Evolutionary conservation across 192 early-diverging fungal species (phyloP).

Genomic region (Entomortierella beljakovae): DNA sequence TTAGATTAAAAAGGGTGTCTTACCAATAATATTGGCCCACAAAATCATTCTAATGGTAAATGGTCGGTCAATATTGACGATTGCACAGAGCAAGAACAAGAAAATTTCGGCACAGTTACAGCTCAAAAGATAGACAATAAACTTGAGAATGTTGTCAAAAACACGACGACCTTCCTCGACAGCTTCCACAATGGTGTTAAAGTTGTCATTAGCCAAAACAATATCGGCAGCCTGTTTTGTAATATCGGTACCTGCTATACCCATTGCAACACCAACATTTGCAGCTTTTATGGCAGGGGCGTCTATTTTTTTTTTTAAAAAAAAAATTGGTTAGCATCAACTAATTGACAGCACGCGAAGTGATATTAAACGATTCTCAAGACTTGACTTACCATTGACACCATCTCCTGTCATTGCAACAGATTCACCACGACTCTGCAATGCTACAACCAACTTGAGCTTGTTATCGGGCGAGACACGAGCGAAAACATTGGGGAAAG

Average conservation of each 20-base stretch:
- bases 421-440: constrained; percentile 82
- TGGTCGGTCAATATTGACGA: constrained; percentile 83
- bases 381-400: constrained; percentile 71
- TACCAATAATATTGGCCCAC: constrained; percentile 95
- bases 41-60: constrained; percentile 96
- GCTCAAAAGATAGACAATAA: constrained; percentile 92
- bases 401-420: constrained; percentile 97
- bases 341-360: not conserved
- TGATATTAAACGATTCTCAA: not conserved
- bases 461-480: constrained; percentile 98
- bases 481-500: constrained; percentile 97
- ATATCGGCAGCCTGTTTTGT: constrained; percentile 99
- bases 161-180: constrained; percentile 94
- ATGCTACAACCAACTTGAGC: constrained; percentile 91
- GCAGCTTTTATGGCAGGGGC: constrained; percentile 96
- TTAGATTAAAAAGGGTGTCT: not conserved
- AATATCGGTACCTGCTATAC: constrained; percentile 94
- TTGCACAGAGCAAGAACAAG: constrained; percentile 82
- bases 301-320: constrained; percentile 70
- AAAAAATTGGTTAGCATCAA: not conserved
- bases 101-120: constrained; percentile 98
- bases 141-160: constrained; percentile 98
- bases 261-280: constrained; percentile 98
- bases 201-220: constrained; percentile 95
- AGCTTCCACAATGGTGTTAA: constrained; percentile 94